These are phyloP conservation scores for Lactarius trivialis DNA, from an alignment of 768 basidiomycete species.

Conservation along the genomic window DNA sequence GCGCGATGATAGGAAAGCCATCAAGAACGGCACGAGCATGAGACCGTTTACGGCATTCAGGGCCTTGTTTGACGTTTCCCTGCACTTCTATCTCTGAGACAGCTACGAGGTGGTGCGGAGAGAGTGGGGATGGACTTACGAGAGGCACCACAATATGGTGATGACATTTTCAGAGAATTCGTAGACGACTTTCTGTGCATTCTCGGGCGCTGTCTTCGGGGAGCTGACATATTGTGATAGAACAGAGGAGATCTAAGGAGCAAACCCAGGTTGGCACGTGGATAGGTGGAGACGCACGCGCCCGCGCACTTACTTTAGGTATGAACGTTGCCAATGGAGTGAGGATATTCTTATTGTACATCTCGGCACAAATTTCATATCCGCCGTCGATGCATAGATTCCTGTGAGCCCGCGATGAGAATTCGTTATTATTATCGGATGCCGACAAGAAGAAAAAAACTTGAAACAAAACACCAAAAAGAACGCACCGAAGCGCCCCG, in stretches of 20 bases:
- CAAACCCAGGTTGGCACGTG: conserved; percentile 5
- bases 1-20: conserved; percentile 78
- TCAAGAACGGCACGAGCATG: conserved; percentile 72
- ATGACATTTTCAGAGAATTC: conserved; percentile 90
- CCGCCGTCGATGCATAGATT: conserved; percentile 95
- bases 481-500: conserved; percentile 73
- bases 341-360: conserved; percentile 94
- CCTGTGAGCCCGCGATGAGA: conserved; percentile 35
- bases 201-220: conserved; percentile 59
- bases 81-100: conserved; percentile 27
- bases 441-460: not conserved
- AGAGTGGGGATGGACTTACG: conserved; percentile 50
- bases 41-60: conserved; percentile 80
- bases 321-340: conserved; percentile 68
- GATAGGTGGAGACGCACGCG: not conserved
- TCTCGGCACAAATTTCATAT: conserved; percentile 91
- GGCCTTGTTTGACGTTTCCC: conserved; percentile 92
- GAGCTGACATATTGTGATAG: conserved; percentile 60
- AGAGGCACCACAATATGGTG: conserved; percentile 89
- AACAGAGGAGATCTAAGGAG: conserved; percentile 61
- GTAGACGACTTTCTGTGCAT: conserved; percentile 68
- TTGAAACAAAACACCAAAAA: conserved; percentile 10
- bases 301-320: conserved; percentile 51
- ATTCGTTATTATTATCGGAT: not conserved
- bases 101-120: not conserved